Conservation (phyloP, 192 early-diverging fungal species). For the Chytriomyces hyalinus region DNA sequence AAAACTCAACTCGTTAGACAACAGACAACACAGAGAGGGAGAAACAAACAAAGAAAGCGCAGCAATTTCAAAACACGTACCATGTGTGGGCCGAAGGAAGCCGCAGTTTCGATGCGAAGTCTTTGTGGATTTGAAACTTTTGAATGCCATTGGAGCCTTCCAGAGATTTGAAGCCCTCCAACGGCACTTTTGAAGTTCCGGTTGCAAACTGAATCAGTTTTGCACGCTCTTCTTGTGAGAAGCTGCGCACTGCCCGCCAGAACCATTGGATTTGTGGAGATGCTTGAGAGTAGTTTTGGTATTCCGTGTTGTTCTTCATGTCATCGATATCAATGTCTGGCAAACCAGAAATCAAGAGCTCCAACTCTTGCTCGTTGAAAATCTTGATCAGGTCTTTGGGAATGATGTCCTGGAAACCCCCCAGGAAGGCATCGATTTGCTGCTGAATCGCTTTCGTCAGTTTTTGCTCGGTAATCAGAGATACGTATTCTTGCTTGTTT, state of each 20-base stretch:
- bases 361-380: slow-evolving; percentile 99
- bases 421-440: slow-evolving; percentile 91
- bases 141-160: slow-evolving; percentile 94
- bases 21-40: slow-evolving; percentile 17
- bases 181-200: slow-evolving; percentile 96
- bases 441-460: slow-evolving; percentile 90
- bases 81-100: slow-evolving; percentile 98
- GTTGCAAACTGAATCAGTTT: slow-evolving; percentile 98
- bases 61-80: slow-evolving; percentile 48
- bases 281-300: slow-evolving; percentile 84
- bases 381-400: slow-evolving; percentile 91
- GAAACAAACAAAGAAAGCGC: slow-evolving; percentile 3
- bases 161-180: slow-evolving; percentile 90
- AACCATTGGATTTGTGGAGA: slow-evolving; percentile 97
- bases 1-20: slow-evolving; percentile 3
- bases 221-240: slow-evolving; percentile 96
- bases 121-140: slow-evolving; percentile 99
- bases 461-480: slow-evolving; percentile 89
- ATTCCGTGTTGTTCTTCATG: slow-evolving; percentile 98
- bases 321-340: slow-evolving; percentile 99
- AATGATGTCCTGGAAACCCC: slow-evolving; percentile 96
- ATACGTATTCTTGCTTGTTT: slow-evolving; percentile 97
- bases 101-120: slow-evolving; percentile 82
- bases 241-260: slow-evolving; percentile 96
- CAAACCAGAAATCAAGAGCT: slow-evolving; percentile 96